Percentiles rank a stretch among this genome's conserved stretches.
Evolutionary conservation across 306 rosid species (phyloP).

Genomic region (Dalbergia cochinchinensis): DNA sequence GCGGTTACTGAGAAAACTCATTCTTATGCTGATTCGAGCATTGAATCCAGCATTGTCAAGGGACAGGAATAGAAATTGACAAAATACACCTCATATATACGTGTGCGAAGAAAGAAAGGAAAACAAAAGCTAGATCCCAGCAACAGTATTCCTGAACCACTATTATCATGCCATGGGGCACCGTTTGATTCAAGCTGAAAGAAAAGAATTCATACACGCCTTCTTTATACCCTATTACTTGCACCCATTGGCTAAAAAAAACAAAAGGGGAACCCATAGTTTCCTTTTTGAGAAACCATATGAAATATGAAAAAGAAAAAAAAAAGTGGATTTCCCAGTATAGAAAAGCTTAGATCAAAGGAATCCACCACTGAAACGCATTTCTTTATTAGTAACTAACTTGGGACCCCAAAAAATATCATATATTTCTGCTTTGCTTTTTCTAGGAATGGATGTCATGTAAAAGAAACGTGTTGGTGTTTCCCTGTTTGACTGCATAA

Average conservation of each 20-base stretch:
- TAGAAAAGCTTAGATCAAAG: conserved; percentile 20
- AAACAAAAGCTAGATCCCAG: background rate
- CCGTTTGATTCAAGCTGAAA: background rate
- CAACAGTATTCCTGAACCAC: background rate
- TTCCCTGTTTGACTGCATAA: background rate
- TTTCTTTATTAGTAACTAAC: background rate
- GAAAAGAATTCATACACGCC: conserved; percentile 22
- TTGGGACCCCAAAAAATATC: conserved; percentile 12
- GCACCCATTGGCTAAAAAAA: conserved; percentile 1
- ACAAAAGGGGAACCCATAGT: conserved; percentile 29
- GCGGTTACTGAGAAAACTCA: conserved; percentile 44
- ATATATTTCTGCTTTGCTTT: conserved; percentile 14
- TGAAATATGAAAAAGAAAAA: background rate
- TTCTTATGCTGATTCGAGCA: conserved; percentile 33
- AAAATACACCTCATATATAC: background rate
- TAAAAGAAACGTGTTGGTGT: conserved; percentile 5
- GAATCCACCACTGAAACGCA: background rate
- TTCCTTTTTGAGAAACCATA: conserved; percentile 36
- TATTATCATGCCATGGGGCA: background rate
- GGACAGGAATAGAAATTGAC: background rate
- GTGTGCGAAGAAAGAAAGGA: background rate
- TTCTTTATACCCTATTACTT: background rate
- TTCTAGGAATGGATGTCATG: conserved; percentile 30
- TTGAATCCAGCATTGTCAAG: conserved; percentile 27
- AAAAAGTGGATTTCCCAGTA: background rate